phyloP scores from a whole-genome alignment of 495 filamentous ascomycete species.

The Aspergillus mulundensis region DNA sequence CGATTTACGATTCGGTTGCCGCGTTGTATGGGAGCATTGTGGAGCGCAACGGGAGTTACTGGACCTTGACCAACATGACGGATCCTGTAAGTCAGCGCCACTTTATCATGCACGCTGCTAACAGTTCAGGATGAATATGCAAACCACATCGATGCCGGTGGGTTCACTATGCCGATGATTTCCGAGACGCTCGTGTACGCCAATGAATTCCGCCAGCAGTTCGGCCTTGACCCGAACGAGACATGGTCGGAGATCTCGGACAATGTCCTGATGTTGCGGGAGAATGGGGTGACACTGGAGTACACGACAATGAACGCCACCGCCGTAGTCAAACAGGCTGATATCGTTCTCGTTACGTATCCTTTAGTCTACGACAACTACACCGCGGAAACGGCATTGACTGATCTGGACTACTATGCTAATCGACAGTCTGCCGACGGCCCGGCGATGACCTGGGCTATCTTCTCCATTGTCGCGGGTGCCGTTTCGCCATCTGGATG shows the following conservation, averaged over 20 bases:
- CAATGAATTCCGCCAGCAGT: slow-evolving; percentile 52
- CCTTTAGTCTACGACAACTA: slow-evolving; percentile 57
- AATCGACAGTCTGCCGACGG: slow-evolving; percentile 59
- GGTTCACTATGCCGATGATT: slow-evolving; percentile 68
- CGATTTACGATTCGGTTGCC: slow-evolving; percentile 56
- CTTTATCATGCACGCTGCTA: neutral
- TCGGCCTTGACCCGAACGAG: slow-evolving; percentile 48
- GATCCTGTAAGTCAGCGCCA: slow-evolving; percentile 52
- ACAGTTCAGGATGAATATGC: slow-evolving; percentile 61
- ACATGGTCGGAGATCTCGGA: slow-evolving; percentile 51
- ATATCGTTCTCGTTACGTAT: slow-evolving; percentile 58
- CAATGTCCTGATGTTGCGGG: slow-evolving; percentile 49
- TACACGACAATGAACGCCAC: slow-evolving; percentile 64
- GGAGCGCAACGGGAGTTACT: slow-evolving; percentile 49
- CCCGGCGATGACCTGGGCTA: slow-evolving; percentile 65
- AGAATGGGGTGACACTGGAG: slow-evolving; percentile 65
- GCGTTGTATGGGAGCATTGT: slow-evolving; percentile 54
- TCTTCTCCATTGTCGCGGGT: slow-evolving; percentile 59
- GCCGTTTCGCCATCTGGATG: slow-evolving; percentile 57
- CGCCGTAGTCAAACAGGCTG: slow-evolving; percentile 61
- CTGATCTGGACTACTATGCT: slow-evolving; percentile 61
- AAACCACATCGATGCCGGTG: slow-evolving; percentile 66
- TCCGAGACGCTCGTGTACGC: slow-evolving; percentile 52
- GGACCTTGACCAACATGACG: slow-evolving; percentile 64
- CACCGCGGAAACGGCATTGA: slow-evolving; percentile 43